These are phyloP conservation scores for Ceratobasidium sp. DNA, from an alignment of 1,284 basidiomycete genomes.

Conservation along the genomic window DNA sequence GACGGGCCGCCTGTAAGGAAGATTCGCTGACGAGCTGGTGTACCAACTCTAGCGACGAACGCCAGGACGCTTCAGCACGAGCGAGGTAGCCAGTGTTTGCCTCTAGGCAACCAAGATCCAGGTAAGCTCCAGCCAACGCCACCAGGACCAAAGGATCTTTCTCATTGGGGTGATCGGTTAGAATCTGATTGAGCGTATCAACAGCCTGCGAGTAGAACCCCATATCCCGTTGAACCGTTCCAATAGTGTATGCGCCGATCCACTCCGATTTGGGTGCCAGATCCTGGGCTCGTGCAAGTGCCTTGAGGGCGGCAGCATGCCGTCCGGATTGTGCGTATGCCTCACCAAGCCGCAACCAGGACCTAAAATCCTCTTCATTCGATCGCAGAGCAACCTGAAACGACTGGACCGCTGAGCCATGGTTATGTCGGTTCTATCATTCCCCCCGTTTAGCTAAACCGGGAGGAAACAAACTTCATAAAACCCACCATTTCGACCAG, in stretches of 20 bases:
- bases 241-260: constrained; percentile 87
- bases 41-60: constrained; percentile 67
- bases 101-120: constrained; percentile 78
- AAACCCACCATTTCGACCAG: constrained; percentile 87
- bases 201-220: constrained; percentile 83
- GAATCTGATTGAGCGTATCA: constrained; percentile 69
- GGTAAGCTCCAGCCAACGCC: constrained; percentile 77
- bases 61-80: constrained; percentile 79
- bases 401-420: constrained; percentile 81
- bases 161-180: constrained; percentile 63
- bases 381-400: constrained; percentile 91
- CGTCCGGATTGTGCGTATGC: constrained; percentile 90
- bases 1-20: constrained; percentile 65
- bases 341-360: constrained; percentile 93
- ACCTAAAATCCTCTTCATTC: constrained; percentile 77
- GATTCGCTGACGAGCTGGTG: constrained; percentile 67
- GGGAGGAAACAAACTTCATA: constrained; percentile 2
- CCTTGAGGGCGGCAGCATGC: constrained; percentile 90
- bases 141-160: constrained; percentile 75
- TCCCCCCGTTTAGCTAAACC: constrained; percentile 31
- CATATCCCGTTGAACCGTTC: constrained; percentile 84
- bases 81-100: constrained; percentile 74
- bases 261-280: constrained; percentile 77
- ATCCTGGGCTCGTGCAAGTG: constrained; percentile 78
- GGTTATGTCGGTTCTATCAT: constrained; percentile 77